Base-by-base conservation (phyloP, 75 land plant species). In the Sequoiadendron giganteum region DNA sequence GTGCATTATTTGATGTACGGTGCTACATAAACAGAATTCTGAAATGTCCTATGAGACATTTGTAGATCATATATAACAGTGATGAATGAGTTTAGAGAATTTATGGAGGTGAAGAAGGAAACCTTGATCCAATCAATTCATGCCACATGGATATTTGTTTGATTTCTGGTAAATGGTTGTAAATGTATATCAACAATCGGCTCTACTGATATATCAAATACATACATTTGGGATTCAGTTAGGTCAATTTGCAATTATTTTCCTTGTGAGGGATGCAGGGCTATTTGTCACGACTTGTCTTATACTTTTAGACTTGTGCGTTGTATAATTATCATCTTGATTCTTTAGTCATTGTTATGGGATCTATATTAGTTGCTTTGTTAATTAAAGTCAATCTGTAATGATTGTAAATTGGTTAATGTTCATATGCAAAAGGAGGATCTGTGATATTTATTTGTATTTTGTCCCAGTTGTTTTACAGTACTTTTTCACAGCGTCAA, bases 1-100 rank as follows among this genome's bases (percentile, higher is more conserved):
- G 91, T 94, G 15, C 89, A 93, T 47, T 91, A 87, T 86, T 47
- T 95, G 86, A 85, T 85, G 38, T 82, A 42, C 28, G 30, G 84
- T 13, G 16, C 38, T 75, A 2, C 77, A 75, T 34, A 75, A 25
- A 30, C 38, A 32, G 77, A 75, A 25, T 75, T 34, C 77, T 75
- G 77, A 34, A 34, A 75, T 14, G 14, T 14, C 13, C 32, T 14
- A 75, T 34, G 34, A 34, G 30, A 72, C 13, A 75, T 75, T 32
- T 34, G 30, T 32, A 65, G 2, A 65, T 75, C 32, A 70, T n/a
- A 70, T 70, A 70, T 30, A 11, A 34, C 34, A 34, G 39, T 32
- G 13, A 75, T 13, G 11, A 11, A 9, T 75, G 34, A 34, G 16
- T 30, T 14, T 13, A 34, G 1, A 34, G 34, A 75, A 32, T 75